These are phyloP conservation scores for Podospora pseudoanserina DNA, from an alignment of 495 filamentous ascomycete species.

Conservation along the genomic window DNA sequence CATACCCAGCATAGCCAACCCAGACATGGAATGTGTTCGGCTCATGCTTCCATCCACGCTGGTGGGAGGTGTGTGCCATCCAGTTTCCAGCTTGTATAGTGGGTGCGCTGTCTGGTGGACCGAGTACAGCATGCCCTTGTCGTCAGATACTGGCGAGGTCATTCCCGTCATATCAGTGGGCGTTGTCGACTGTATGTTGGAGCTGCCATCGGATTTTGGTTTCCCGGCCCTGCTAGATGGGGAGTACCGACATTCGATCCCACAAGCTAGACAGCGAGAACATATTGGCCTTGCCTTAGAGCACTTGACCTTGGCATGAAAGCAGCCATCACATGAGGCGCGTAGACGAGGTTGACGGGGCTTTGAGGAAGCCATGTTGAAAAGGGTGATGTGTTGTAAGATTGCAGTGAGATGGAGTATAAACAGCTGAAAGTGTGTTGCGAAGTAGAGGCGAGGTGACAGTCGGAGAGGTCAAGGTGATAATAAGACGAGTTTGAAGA, in stretches of 20 bases:
- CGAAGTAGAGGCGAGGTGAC: neutral
- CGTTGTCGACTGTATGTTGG: conserved; percentile 24
- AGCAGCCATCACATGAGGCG: conserved; percentile 54
- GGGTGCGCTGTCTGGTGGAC: conserved; percentile 22
- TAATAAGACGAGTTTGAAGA: conserved; percentile 1
- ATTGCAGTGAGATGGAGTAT: neutral
- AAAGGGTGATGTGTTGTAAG: conserved; percentile 1
- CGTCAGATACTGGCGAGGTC: conserved; percentile 25
- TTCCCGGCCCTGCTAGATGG: conserved; percentile 48
- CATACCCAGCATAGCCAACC: conserved; percentile 32
- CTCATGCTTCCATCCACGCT: conserved; percentile 36
- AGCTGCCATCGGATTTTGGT: conserved; percentile 37
- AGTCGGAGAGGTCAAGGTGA: conserved; percentile 11
- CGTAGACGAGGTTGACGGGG: conserved; percentile 43
- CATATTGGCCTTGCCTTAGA: conserved; percentile 49
- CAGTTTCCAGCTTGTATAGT: conserved; percentile 31
- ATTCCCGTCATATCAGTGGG: conserved; percentile 23
- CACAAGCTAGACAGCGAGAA: conserved; percentile 45
- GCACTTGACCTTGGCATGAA: conserved; percentile 54
- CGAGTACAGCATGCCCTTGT: conserved; percentile 27
- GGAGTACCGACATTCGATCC: conserved; percentile 48
- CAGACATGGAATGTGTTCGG: conserved; percentile 36
- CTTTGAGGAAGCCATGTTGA: conserved; percentile 35
- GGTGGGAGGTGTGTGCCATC: conserved; percentile 36
- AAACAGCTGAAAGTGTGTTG: neutral